Evolutionary conservation across 148 eudicot species (phyloP), one percentile per base, ranked within the genome.

Genomic region (Fagopyrum esculentum): DNA sequence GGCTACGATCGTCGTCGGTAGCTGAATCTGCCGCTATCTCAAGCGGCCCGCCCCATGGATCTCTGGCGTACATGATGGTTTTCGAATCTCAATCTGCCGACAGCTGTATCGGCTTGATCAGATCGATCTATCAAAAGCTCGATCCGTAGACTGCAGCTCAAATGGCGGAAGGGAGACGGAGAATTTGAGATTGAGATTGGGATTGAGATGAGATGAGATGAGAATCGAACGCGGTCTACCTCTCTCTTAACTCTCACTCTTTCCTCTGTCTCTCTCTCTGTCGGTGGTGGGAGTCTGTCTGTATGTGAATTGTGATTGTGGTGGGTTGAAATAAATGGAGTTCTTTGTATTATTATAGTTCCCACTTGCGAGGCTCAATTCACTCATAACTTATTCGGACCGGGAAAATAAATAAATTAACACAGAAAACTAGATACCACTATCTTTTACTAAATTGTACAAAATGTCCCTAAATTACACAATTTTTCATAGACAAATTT

Each of bases 21-120:
- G 97, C 96, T 0, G 97, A 91, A 71, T 91, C 97, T 4, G 93
- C 89, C 5, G 94, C 84, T 1, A 94, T 94, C 75, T 94, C 98
- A 70, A 94, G 77, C 12, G 98, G 84, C 2, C 98, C 98, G 1
- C 98, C 98, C 98, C 98, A 94, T 12, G 98, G 98, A 82, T 94
- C 98, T 59, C 98, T 61, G 0, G 96, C 98, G 82, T 88, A 94
- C 97, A 94, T 94, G 44, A 16, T 57, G 8, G 29, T 8, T 11
- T n/a, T 57, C 63, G 7, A 26, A n/a, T 17, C 63, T n/a, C 63
- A 57, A 57, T n/a, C 5, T 1, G 3, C 63, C 12, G 52, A 49
- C 12, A 49, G 11, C 12, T 9, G 52, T 9, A 49, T 49, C 52
- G 52, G 12, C 12, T 49, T 49, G 52, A 49, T 49, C 52, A 12